A percentile compares a stretch with the other conserved stretches of the same genome.
Evolutionary conservation across 2,329 filamentous ascomycete genomes (phyloP).

Genomic region (Trichophyton mentagrophytes): DNA sequence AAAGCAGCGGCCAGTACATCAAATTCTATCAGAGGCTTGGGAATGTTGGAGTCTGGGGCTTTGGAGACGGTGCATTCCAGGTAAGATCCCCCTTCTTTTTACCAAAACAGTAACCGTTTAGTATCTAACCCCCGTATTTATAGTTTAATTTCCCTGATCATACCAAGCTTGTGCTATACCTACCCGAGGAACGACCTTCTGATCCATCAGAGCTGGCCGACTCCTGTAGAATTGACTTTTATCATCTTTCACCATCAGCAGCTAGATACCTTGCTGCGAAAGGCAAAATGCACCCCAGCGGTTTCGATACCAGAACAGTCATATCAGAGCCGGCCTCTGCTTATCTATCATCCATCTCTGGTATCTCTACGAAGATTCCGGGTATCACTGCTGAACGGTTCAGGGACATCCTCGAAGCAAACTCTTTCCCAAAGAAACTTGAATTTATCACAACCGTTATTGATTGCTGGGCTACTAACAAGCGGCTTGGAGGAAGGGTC

Average conservation of each 20-base stretch:
- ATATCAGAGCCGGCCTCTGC: constrained; percentile 30
- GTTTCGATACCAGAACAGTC: constrained; percentile 31
- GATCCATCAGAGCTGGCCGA: constrained; percentile 5
- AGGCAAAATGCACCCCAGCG: constrained; percentile 32
- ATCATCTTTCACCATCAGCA: constrained; percentile 36
- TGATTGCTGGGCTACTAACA: constrained; percentile 29
- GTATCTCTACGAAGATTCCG: constrained; percentile 17
- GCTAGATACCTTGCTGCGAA: constrained; percentile 31
- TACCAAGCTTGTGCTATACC: constrained; percentile 38
- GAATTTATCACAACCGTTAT: constrained; percentile 30
- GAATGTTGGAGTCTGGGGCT: constrained; percentile 42
- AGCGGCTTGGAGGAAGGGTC: constrained; percentile 26
- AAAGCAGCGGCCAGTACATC: constrained; percentile 25
- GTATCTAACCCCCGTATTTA: neutral
- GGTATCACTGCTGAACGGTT: constrained; percentile 27
- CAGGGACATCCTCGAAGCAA: constrained; percentile 33
- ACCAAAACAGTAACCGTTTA: neutral
- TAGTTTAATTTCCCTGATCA: constrained; percentile 42
- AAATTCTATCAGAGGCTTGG: constrained; percentile 41
- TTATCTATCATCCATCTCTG: constrained; percentile 30
- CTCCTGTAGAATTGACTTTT: constrained; percentile 34
- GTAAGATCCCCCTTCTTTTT: constrained; percentile 13
- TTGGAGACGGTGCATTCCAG: constrained; percentile 38
- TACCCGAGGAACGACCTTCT: constrained; percentile 22
- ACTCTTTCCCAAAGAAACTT: constrained; percentile 34